Base-by-base conservation (phyloP, 2,329 filamentous ascomycete genomes). In the Colletotrichum scovillei region DNA sequence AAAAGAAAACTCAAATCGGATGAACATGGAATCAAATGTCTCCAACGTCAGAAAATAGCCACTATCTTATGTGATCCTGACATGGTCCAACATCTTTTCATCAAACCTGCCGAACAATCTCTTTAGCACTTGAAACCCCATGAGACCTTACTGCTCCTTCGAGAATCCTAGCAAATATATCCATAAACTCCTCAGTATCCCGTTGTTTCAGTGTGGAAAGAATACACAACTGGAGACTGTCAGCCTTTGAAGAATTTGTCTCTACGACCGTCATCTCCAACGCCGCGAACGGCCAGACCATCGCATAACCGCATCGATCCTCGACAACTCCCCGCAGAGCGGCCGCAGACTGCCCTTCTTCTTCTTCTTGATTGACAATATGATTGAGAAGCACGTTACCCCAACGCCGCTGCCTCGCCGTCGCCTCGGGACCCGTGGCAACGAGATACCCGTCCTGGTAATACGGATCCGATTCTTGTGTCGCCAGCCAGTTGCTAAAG, bases 211-310 rank as follows among this genome's bases (percentile, higher is more conserved):
- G 57, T 16, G 19, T 19, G 16, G 30, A 60, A 60, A 60, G 57
- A 60, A 60, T n/a, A 60, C 57, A 60, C 30, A 60, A 60, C 57
- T 60, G 30, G 19, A 53, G 57, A 60, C 30, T 60, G 30, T 60
- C 57, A 32, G 57, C 30, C 30, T 42, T 38, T 22, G 57, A 60
- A 1, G 30, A 35, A 60, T 60, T 16, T 9, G 57, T 38, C 57
- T 60, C 57, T 32, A 60, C 57, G 12, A 60, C 30, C 14, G n/a
- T 60, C 12, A 60, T 6, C 30, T 60, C 57, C 12, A 60, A 60
- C 30, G 57, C 57, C 30, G 57, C 57, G 30, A 60, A 60, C 57
- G 57, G 28, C 57, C 28, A 60, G 4, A 35, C 57, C 30, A 60
- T 35, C 35, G 57, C 57, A 53, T n/a, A 53, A 53, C 49, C 49